phyloP scores from a whole-genome alignment of 2,329 filamentous ascomycete genomes.

The Leptoxyphium fumago region DNA sequence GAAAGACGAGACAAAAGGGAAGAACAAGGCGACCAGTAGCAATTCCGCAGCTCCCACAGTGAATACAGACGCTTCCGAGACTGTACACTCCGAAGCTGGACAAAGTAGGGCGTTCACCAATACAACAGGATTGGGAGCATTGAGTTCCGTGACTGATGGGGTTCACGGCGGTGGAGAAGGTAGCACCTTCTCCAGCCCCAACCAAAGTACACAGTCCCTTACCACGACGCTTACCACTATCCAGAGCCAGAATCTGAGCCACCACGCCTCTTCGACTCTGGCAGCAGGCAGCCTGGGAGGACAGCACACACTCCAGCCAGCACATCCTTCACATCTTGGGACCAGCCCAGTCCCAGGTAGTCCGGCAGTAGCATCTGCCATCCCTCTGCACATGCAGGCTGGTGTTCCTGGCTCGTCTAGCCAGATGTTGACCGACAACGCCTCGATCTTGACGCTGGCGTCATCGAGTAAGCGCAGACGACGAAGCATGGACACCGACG shows the following conservation, averaged over 20 bases:
- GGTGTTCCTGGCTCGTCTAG: constrained; percentile 51
- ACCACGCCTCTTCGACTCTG: constrained; percentile 22
- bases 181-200: constrained; percentile 68
- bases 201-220: constrained; percentile 64
- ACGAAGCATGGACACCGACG: constrained; percentile 71
- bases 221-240: constrained; percentile 78
- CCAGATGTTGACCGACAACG: constrained; percentile 70
- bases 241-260: constrained; percentile 53
- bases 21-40: constrained; percentile 44
- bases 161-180: constrained; percentile 42
- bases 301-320: constrained; percentile 2
- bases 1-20: constrained; percentile 44
- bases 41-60: constrained; percentile 66
- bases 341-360: constrained; percentile 36
- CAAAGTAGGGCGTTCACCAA: constrained; percentile 71
- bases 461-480: constrained; percentile 69
- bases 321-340: constrained; percentile 20
- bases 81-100: constrained; percentile 56
- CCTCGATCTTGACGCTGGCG: constrained; percentile 70
- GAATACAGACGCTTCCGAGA: constrained; percentile 62
- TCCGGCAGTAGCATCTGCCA: constrained; percentile 51
- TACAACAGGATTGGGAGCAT: constrained; percentile 50
- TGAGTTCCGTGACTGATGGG: constrained; percentile 34
- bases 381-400: constrained; percentile 54
- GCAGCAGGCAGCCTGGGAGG: background rate